phyloP scores from a whole-genome alignment of 2,329 filamentous ascomycete genomes.

The Phialocephala sp. region DNA sequence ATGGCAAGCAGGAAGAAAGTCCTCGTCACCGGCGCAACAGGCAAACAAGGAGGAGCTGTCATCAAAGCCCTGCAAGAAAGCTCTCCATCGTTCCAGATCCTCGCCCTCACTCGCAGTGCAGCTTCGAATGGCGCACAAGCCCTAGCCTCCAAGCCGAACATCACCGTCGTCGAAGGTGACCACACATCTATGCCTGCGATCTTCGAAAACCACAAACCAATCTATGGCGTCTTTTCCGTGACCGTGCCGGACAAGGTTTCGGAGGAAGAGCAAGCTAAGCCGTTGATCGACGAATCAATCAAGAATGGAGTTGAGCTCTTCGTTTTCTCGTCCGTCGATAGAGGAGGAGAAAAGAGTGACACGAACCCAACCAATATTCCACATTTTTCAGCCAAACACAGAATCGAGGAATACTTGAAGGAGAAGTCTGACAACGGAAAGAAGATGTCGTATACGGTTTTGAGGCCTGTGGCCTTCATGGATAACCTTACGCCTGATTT shows the following conservation, averaged over 20 bases:
- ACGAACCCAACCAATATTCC: slow-evolving; percentile 55
- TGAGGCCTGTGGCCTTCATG: slow-evolving; percentile 61
- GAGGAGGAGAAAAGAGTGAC: slow-evolving; percentile 53
- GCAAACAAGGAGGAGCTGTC: slow-evolving; percentile 45
- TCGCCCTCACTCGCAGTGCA: slow-evolving; percentile 59
- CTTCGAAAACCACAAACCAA: slow-evolving; percentile 49
- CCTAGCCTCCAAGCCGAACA: slow-evolving; percentile 49
- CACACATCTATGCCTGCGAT: slow-evolving; percentile 56
- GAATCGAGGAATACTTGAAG: slow-evolving; percentile 60
- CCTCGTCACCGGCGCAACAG: slow-evolving; percentile 45
- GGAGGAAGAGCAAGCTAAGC: slow-evolving; percentile 56
- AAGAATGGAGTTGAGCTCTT: slow-evolving; percentile 58
- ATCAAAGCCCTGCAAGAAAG: slow-evolving; percentile 46
- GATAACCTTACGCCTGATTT: slow-evolving; percentile 47
- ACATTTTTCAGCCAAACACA: slow-evolving; percentile 60
- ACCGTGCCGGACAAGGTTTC: slow-evolving; percentile 34
- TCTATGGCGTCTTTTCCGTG: slow-evolving; percentile 68
- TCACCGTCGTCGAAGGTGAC: slow-evolving; percentile 62
- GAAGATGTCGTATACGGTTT: slow-evolving; percentile 58
- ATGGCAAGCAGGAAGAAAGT: slow-evolving; percentile 32
- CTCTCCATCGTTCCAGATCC: slow-evolving; percentile 48
- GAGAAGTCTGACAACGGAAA: slow-evolving; percentile 48
- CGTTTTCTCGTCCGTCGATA: slow-evolving; percentile 63
- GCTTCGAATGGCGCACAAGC: slow-evolving; percentile 51
- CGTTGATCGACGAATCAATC: slow-evolving; percentile 57